Evolutionary conservation across 148 eudicot genomes (phyloP), one percentile per base, ranked within the genome.

Genomic region (Limonium bicolor): DNA sequence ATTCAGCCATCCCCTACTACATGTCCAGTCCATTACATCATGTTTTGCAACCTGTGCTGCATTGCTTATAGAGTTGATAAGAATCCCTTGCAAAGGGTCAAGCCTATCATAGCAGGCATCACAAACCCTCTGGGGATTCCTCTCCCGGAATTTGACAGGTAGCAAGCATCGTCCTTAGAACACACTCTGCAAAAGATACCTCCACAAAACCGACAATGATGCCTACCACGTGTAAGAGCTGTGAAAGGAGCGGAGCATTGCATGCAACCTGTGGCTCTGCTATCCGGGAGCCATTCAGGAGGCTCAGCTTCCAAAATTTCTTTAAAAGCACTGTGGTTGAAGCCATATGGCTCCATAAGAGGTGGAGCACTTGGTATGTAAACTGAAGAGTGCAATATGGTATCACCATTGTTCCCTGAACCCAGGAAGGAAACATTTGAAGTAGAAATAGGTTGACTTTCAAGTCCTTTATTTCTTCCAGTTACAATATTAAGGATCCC

Each of bases 251-350:
- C 80, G 59, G 46, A 67, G 55, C 99, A 92, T 66, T 85, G 95
- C 99, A 92, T 92, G 64, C 99, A 92, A 42, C 31, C 75, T 18
- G 51, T 37, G 58, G 94, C 55, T 38, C 66, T 76, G 61, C 99
- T 92, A 66, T 92, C 99, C 18, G 83, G 99, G 61, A 85, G 78
- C 99, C 99, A 92, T 49, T 92, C 99, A n/a, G 94, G 95, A 15
- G 99, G 99, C 46, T 85, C 99, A 54, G 94, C 78, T 65, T 92
- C 95, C 68, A 92, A 64, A 23, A 85, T 72, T 21, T 92, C 94
- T 69, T 76, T 85, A 54, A 69, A 86, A 27, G 74, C 76, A 68
- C 55, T 68, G 46, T 69, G 76, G 46, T 78, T 75, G 27, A 78
- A 63, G n/a, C 74, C 70, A 46, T 57, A 59, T 3, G 70, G 84